Conservation (phyloP, 352 stramenopile genomes). For the Plasmopara halstedii region DNA sequence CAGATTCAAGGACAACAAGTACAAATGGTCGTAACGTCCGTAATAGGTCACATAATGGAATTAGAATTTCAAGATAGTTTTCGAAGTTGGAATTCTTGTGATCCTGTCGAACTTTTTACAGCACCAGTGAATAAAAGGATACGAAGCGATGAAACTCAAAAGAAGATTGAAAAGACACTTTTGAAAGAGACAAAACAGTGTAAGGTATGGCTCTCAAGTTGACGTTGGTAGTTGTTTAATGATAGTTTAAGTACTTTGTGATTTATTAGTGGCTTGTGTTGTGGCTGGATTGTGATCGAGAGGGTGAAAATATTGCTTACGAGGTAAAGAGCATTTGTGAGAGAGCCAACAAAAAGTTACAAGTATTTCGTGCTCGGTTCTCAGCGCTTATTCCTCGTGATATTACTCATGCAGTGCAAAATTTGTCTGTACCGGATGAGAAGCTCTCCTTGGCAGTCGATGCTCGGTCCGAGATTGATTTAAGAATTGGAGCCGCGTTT, state of each 20-base stretch:
- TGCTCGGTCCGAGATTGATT: slow-evolving; percentile 92
- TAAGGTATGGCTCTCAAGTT: slow-evolving; percentile 30
- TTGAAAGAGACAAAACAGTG: slow-evolving; percentile 70
- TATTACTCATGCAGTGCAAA: slow-evolving; percentile 84
- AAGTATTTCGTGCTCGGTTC: slow-evolving; percentile 88
- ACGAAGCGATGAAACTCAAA: slow-evolving; percentile 70
- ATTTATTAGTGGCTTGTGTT: slow-evolving; percentile 83
- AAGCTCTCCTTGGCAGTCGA: slow-evolving; percentile 81
- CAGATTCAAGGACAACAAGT: slow-evolving; percentile 75
- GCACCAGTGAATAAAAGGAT: slow-evolving; percentile 83
- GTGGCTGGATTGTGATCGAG: slow-evolving; percentile 99
- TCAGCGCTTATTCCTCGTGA: slow-evolving; percentile 90
- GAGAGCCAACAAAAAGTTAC: slow-evolving; percentile 56
- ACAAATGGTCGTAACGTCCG: slow-evolving; percentile 93
- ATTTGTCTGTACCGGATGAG: slow-evolving; percentile 72
- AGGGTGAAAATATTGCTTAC: slow-evolving; percentile 99
- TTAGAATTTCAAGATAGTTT: slow-evolving; percentile 90
- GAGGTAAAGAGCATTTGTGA: slow-evolving; percentile 91
- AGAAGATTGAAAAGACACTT: slow-evolving; percentile 89
- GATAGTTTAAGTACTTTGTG: not conserved
- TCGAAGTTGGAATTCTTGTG: slow-evolving; percentile 90
- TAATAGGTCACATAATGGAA: slow-evolving; percentile 97
- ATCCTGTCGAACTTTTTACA: slow-evolving; percentile 92
- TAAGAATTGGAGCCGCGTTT: slow-evolving; percentile 91
- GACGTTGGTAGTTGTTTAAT: not conserved